These are phyloP conservation scores for Gloeophyllum trabeum DNA, from an alignment of 768 basidiomycete species.

Conservation along the genomic window DNA sequence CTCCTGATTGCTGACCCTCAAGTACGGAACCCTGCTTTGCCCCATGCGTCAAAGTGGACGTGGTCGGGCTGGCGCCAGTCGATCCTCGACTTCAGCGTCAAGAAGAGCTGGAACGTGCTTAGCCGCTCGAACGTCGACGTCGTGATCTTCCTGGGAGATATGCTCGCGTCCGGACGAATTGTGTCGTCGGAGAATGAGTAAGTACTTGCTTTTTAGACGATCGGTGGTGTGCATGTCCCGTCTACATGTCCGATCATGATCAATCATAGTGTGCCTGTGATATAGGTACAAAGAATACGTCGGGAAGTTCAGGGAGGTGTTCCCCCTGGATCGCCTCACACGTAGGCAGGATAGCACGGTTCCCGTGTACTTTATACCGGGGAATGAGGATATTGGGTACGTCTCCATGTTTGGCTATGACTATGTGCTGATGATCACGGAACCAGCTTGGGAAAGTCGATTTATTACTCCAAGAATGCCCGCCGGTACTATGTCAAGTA, in stretches of 20 bases:
- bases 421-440: no score
- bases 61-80: not conserved
- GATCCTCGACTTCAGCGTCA: not conserved
- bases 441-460: not conserved
- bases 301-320: not conserved
- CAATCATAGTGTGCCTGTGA: not conserved
- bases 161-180: not conserved
- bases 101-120: not conserved
- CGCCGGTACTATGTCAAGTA: conserved; percentile 44
- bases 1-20: not conserved
- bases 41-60: not conserved
- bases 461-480: conserved; percentile 17
- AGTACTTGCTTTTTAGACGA: not conserved
- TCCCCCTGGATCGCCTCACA: not conserved
- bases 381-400: not conserved
- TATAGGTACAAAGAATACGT: not conserved
- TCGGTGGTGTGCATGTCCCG: not conserved
- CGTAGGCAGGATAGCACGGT: not conserved
- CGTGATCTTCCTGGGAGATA: not conserved
- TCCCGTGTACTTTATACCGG: not conserved
- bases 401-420: not conserved
- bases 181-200: not conserved
- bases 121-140: not conserved
- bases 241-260: not conserved
- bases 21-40: not conserved